Evolutionary conservation across 2,329 filamentous ascomycete species (phyloP), one percentile per base, ranked within the genome.

Genomic region (Microcyclosporella mali): DNA sequence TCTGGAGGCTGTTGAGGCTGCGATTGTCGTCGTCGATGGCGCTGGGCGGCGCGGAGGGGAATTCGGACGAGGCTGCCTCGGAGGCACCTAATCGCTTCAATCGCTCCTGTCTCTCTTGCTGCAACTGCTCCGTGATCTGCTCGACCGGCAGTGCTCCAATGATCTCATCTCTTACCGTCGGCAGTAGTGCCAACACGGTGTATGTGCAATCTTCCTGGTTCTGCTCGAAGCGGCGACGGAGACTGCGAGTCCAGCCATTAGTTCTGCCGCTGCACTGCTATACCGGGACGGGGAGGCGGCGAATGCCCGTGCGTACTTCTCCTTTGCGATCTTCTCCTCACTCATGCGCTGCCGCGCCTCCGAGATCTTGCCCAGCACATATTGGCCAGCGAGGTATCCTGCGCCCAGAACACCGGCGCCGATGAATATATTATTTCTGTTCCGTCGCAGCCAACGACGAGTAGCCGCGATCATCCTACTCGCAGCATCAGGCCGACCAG

Each of bases 151-250:
- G 79, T 25, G 84, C 82, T 55, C 87, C 82, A 58, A 95, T 73
- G 57, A 98, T 84, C 62, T 94, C 90, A 54, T 92, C 81, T 17
- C 89, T 89, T 6, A 88, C 86, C 27, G 90, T 94, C 3, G 92
- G 92, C 8, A 98, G 77, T 42, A 98, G 80, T 21, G 90, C 92
- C n/a, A 97, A 81, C 33, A 97, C 88, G 29, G 92, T 98, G 64
- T 94, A 95, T 36, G 90, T 95, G 69, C 92, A 98, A 68, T 98
- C 92, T 64, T 95, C 90, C 65, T 98, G 92, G 66, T 98, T 98
- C 68, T 98, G 92, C 66, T 97, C 88, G 69, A 98, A 98, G 61
- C 92, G 85, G 46, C 92, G 85, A 39, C 89, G 88, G 49, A 98
- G 78, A 67, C 90, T 97, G 58, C 37, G 9, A 15, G 32, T 4